Evolutionary conservation across 2,329 filamentous ascomycete genomes (phyloP).

Genomic region (Aspergillus sp.): DNA sequence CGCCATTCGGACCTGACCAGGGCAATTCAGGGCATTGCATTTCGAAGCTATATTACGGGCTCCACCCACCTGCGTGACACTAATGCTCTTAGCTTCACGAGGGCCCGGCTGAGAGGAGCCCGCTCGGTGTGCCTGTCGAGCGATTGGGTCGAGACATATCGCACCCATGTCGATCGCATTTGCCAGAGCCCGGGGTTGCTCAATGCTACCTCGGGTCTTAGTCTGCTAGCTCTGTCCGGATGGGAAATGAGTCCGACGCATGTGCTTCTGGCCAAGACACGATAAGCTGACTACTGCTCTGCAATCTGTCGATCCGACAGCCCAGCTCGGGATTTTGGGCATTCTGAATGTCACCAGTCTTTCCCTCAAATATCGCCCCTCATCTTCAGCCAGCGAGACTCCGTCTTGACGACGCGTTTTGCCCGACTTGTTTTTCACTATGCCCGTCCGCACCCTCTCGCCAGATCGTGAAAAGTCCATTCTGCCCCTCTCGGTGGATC

Average conservation of each 20-base stretch:
- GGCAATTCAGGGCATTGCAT: background rate
- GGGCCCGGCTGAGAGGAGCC: background rate
- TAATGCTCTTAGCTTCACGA: constrained; percentile 4
- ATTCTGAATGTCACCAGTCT: background rate
- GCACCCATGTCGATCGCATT: background rate
- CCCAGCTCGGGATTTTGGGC: background rate
- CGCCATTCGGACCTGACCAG: background rate
- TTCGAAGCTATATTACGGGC: background rate
- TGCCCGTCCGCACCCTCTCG: background rate
- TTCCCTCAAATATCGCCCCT: constrained; percentile 5
- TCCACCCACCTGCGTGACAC: constrained; percentile 2
- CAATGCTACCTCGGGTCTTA: constrained; percentile 1
- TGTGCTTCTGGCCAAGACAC: background rate
- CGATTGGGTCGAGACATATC: constrained; percentile 1
- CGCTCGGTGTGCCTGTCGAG: background rate
- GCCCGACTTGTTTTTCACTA: background rate
- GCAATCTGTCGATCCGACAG: background rate
- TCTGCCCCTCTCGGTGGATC: background rate
- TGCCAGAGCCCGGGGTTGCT: background rate
- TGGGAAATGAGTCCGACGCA: constrained; percentile 6
- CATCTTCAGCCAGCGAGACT: background rate
- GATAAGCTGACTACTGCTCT: background rate
- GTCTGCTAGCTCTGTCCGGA: background rate
- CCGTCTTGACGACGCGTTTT: background rate
- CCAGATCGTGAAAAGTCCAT: background rate